Percentiles rank a stretch among this genome's conserved stretches.
These are phyloP conservation scores for Pleurotus platypus DNA, from an alignment of 768 basidiomycete genomes.

Conservation along the genomic window DNA sequence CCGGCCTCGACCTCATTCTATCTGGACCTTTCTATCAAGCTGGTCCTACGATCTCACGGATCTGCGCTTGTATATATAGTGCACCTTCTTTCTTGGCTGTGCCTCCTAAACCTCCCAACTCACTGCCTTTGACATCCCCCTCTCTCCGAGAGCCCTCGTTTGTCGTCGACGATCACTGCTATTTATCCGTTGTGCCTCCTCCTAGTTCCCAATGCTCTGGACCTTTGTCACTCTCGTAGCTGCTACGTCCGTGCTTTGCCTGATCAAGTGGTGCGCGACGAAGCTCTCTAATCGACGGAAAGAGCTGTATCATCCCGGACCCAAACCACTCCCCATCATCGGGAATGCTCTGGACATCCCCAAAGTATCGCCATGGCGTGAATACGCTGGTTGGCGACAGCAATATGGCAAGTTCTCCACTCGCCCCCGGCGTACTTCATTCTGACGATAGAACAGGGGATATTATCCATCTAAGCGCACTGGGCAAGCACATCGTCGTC, in stretches of 20 bases:
- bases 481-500: slow-evolving; percentile 31
- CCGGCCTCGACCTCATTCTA: too few species aligned
- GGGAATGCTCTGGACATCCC: slow-evolving; percentile 29
- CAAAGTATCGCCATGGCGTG: slow-evolving; percentile 26
- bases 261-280: not conserved
- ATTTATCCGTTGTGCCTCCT: too few species aligned
- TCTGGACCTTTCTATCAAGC: not conserved
- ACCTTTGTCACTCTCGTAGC: not conserved
- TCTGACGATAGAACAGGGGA: slow-evolving; percentile 20
- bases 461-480: slow-evolving; percentile 28
- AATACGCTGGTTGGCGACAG: slow-evolving; percentile 20
- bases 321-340: slow-evolving; percentile 29
- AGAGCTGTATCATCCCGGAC: slow-evolving; percentile 27
- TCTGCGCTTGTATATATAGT: not conserved
- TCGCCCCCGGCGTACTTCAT: not conserved
- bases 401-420: slow-evolving; percentile 10
- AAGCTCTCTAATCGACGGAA: slow-evolving; percentile 29
- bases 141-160: too few species aligned
- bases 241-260: not conserved
- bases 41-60: not conserved
- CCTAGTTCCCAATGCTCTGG: not conserved
- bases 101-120: too few species aligned
- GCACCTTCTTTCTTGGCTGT: not conserved
- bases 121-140: too few species aligned
- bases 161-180: too few species aligned